Evolutionary conservation across 2,329 filamentous ascomycete species (phyloP).

Genomic region (Aspergillus sp.): DNA sequence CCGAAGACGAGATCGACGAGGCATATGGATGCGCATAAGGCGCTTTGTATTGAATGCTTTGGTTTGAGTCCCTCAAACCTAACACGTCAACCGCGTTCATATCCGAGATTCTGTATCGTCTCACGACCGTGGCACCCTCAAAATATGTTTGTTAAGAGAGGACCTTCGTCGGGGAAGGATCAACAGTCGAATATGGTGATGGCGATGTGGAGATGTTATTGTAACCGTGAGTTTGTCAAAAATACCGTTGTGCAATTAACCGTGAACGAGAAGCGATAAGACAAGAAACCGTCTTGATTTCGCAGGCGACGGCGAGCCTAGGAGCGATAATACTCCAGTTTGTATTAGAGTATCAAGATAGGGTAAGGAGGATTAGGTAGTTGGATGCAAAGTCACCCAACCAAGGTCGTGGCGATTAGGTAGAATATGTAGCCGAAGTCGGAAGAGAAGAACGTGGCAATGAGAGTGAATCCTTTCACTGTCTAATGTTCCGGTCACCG

Average conservation of each 20-base stretch:
- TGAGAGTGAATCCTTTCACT: constrained; percentile 15
- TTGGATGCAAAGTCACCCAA: constrained; percentile 8
- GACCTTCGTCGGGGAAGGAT: constrained; percentile 17
- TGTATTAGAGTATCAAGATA: constrained; percentile 18
- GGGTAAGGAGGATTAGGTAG: neutral
- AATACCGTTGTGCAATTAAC: constrained; percentile 34
- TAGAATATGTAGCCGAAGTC: constrained; percentile 1
- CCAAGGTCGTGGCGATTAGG: neutral
- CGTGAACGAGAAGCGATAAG: constrained; percentile 32
- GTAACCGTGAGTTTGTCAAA: constrained; percentile 20
- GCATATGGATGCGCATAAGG: constrained; percentile 59
- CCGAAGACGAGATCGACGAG: constrained; percentile 70
- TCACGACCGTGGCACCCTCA: constrained; percentile 19
- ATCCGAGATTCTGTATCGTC: constrained; percentile 32
- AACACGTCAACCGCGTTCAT: constrained; percentile 47
- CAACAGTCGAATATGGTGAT: constrained; percentile 17
- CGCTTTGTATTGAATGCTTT: constrained; percentile 36
- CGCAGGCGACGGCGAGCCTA: constrained; percentile 35
- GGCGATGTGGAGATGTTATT: constrained; percentile 22
- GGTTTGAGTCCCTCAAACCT: constrained; percentile 42
- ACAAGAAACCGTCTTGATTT: constrained; percentile 31
- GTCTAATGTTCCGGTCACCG: constrained; percentile 28
- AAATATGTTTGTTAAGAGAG: constrained; percentile 18
- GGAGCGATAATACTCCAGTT: constrained; percentile 25
- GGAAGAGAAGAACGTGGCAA: constrained; percentile 13